Evolutionary conservation across 139 green algal genomes (phyloP), one percentile per base, ranked within the genome.

Genomic region (Micractinium sp.): DNA sequence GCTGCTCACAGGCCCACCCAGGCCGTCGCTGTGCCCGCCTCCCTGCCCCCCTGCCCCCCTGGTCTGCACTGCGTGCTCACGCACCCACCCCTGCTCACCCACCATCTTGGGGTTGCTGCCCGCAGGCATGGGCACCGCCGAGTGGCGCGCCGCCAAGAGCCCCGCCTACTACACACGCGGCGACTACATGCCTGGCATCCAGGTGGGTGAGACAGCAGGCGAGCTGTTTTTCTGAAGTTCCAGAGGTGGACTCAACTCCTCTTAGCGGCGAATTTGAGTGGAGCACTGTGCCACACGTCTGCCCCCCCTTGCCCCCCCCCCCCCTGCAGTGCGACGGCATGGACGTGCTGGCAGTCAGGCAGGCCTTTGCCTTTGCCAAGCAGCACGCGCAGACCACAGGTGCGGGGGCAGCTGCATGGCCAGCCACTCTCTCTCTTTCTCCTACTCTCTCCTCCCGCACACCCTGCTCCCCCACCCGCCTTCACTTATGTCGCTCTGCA

Each of bases 111-210:
- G 9, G 7, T 56, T 56, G 47, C 63, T 12, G 20, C 63, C 27
- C 19, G 61, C 87, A 94, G 93, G 96, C 83, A 99, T 99, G 97
- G 98, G 98, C 67, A 99, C 98, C 9, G 95, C 96, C 14, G 96
- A 98, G 89, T 98, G 95, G 96, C 93, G 97, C 20, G 93, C 91
- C 9, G 94, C 97, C 82, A 99, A 99, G 93, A 95, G 89, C n/a
- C 90, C 95, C 35, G 93, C 93, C 35, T 99, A 96, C 93, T 99
- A 98, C 95, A 97, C 95, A 39, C 95, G 98, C 56, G 98, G 98
- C 29, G 98, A 99, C 92, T 99, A 99, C 94, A 96, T 98, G 35
- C 98, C 98, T 3, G 98, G 98, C 69, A 91, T 99, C 41, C 98
- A 99, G 91, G 87, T 81, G 2, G 41, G 73, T 14, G 15, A 27